Percentiles rank a stretch among this genome's conserved stretches.
These are phyloP conservation scores for Fusarium coicis DNA, from an alignment of 2,329 filamentous ascomycete genomes.

Conservation along the genomic window DNA sequence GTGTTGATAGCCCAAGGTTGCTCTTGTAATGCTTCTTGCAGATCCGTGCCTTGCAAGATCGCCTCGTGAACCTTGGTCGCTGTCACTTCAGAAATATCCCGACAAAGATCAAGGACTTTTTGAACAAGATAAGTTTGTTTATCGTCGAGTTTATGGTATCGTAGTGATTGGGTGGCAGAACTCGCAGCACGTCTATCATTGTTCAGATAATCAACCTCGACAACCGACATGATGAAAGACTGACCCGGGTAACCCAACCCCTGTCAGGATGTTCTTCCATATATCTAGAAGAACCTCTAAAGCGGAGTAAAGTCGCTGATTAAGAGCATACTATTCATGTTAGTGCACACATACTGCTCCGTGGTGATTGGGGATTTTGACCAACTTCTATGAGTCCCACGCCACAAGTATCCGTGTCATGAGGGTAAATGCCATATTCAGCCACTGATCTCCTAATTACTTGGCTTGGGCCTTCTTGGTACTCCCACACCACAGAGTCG, in stretches of 20 bases:
- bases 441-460: background rate
- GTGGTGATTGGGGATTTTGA: accelerated
- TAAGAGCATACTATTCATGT: background rate
- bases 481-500: accelerated
- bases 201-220: accelerated
- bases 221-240: accelerated
- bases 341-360: background rate
- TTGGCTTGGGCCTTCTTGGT: background rate
- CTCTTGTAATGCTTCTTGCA: background rate
- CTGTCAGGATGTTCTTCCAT: slow-evolving; percentile 3
- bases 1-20: slow-evolving; percentile 19
- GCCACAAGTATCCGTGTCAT: background rate
- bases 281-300: background rate
- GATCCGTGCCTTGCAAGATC: background rate
- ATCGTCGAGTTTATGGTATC: accelerated
- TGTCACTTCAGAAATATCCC: background rate
- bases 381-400: slow-evolving; percentile 14
- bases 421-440: background rate
- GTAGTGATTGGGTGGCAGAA: accelerated
- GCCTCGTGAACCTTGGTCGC: slow-evolving; percentile 8
- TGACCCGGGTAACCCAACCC: slow-evolving; percentile 11
- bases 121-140: background rate
- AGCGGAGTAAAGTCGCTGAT: accelerated
- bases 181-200: background rate
- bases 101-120: background rate